phyloP scores from a whole-genome alignment of 345 rosid genomes.

The Syzygium grande region DNA sequence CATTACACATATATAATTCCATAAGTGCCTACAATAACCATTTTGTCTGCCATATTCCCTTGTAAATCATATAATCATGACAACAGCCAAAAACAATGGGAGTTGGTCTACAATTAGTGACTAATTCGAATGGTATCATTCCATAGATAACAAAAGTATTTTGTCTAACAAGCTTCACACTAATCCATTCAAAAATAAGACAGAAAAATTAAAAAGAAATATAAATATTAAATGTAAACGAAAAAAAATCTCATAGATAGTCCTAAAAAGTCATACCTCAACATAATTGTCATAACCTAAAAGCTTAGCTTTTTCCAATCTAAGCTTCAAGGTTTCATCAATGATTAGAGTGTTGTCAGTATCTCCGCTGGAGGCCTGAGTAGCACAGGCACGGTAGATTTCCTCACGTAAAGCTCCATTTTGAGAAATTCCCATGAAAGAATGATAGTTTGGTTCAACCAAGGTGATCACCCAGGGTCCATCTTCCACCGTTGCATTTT shows the following conservation, averaged over 20 bases:
- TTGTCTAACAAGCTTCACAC: not conserved
- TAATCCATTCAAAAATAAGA: not conserved
- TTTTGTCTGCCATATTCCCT: not conserved
- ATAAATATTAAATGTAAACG: not conserved
- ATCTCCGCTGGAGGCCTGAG: constrained; percentile 70
- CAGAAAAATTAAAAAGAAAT: not conserved
- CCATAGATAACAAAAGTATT: not conserved
- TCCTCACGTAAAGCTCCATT: constrained; percentile 76
- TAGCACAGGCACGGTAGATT: constrained; percentile 52
- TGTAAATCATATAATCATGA: not conserved
- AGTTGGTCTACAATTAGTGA: not conserved
- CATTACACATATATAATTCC: not conserved
- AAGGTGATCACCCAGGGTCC: constrained; percentile 87
- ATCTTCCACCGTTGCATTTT: constrained; percentile 62
- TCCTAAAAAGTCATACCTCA: constrained; percentile 36
- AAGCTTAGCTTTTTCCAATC: constrained; percentile 64
- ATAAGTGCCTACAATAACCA: not conserved
- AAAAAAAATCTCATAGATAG: not conserved
- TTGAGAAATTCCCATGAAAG: constrained; percentile 75
- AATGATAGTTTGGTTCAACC: constrained; percentile 65
- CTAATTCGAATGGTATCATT: not conserved
- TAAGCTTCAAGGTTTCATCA: constrained; percentile 63
- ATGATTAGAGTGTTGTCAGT: constrained; percentile 60
- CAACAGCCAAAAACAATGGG: not conserved
- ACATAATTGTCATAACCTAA: constrained; percentile 65